Evolutionary conservation across 495 filamentous ascomycete genomes (phyloP).

Genomic region (Lentithecium fluviatile): DNA sequence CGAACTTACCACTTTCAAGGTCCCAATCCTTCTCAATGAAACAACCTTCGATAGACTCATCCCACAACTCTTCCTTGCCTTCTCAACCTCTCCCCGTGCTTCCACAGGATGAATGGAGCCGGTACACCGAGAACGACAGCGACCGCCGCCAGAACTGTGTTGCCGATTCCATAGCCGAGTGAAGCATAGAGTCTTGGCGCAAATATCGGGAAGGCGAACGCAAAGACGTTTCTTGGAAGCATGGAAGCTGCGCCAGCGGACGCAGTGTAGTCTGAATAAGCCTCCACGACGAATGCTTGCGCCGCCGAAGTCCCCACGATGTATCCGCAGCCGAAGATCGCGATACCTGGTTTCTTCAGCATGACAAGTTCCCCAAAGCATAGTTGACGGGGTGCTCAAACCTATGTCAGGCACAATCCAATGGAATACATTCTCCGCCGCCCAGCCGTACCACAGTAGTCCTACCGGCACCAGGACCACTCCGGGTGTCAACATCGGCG

Average conservation of each 20-base stretch:
- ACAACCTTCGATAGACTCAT: no score
- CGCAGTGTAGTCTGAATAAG: constrained; percentile 41
- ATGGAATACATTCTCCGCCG: constrained; percentile 39
- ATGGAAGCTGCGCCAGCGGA: constrained; percentile 41
- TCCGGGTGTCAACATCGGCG: constrained; percentile 39
- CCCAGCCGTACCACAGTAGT: constrained; percentile 55
- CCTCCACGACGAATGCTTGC: constrained; percentile 45
- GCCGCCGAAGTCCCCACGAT: constrained; percentile 29
- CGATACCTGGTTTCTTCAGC: not conserved
- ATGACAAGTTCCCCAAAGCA: no score
- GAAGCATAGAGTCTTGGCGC: constrained; percentile 20
- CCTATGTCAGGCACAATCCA: constrained; percentile 53
- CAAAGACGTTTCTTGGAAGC: constrained; percentile 34
- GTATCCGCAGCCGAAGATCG: constrained; percentile 22
- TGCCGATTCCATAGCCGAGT: constrained; percentile 27
- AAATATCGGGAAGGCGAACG: constrained; percentile 32
- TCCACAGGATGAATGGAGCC: constrained; percentile 20
- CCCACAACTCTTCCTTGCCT: not conserved
- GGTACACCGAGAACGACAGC: constrained; percentile 21
- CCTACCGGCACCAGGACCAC: constrained; percentile 49
- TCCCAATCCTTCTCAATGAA: no score
- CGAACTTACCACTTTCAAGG: no score
- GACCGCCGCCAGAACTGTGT: constrained; percentile 29
- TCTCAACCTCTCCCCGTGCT: constrained; percentile 27
- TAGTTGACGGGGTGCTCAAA: no score